Evolutionary conservation across 2,329 filamentous ascomycete genomes (phyloP), one percentile per base, ranked within the genome.

Genomic region (Didymella arachidicola): DNA sequence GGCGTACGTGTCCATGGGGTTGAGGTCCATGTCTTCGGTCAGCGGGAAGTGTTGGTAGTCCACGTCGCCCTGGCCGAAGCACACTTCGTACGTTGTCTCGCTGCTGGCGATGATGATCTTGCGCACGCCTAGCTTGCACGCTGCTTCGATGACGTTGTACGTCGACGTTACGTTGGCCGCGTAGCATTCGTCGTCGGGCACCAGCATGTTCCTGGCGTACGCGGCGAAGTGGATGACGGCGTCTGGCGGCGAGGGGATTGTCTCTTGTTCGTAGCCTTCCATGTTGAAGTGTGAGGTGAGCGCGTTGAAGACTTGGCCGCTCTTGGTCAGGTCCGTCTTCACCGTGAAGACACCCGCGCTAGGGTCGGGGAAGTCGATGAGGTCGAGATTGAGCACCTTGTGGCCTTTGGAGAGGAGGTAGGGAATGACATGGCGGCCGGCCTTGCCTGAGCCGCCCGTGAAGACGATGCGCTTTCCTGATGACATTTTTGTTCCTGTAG

Each of bases 131-230:
- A 88, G 77, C 61, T 87, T 87, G 67, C 81, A 86, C 0, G 86
- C 85, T 0, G 85, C 84, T 72, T 89, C 86, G 61, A 89, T 81
- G 25, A 88, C 81, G 65, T 89, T 89, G 73, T 87, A 87, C 0
- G 83, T 86, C 10, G 81, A 79, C 0, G 79, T 76, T 0, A 83
- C 80, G 65, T 89, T 89, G 26, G 77, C 80, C 18, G 78, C 78
- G 72, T 86, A 89, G 50, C 80, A 83, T 67, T 87, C 84, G 50
- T 83, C 85, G 67, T 89, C 86, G 0, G 85, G 85, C 0, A 86
- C 85, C 2, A 88, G 78, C 81, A 88, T 82, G 65, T 86, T 86
- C 26, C 86, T 79, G 0, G 86, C 82, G 45, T 70, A 85, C 0
- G 84, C 86, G 14, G 81, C 84, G 50, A 88, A 84, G 70, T 89